Evolutionary conservation across 148 eudicot species (phyloP).

Genomic region (Drosera capensis): DNA sequence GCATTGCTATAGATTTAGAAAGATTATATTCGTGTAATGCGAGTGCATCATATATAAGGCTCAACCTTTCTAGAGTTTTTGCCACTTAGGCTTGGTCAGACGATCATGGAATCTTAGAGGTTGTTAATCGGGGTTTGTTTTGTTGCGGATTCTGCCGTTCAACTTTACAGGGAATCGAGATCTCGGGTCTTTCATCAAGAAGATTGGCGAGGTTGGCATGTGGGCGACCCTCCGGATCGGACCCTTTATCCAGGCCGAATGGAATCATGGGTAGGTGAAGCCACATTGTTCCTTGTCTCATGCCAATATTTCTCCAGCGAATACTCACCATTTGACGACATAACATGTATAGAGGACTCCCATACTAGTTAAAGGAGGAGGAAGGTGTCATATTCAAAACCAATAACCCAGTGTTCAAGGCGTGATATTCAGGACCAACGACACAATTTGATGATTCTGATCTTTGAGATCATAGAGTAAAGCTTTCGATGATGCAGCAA

Average conservation of each 20-base stretch:
- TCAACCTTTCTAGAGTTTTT: too few species aligned
- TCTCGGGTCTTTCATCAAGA: conserved; percentile 47
- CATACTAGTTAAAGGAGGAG: conserved; percentile 39
- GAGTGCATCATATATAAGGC: too few species aligned
- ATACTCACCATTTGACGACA: background rate
- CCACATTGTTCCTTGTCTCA: background rate
- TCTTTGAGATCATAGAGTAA: conserved; percentile 3
- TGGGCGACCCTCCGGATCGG: conserved; percentile 39
- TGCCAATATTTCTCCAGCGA: background rate
- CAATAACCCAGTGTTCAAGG: conserved; percentile 47
- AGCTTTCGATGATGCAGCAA: conserved; percentile 14
- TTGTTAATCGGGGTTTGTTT: background rate
- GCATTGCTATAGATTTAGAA: background rate
- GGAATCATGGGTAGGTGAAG: conserved; percentile 43
- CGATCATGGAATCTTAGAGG: background rate
- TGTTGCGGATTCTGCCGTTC: conserved; percentile 21
- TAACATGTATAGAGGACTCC: conserved; percentile 22
- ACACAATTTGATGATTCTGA: background rate
- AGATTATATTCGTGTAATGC: background rate
- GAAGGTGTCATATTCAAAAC: conserved; percentile 30
- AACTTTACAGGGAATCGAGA: conserved; percentile 48
- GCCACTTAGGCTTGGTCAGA: background rate
- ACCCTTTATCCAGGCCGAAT: conserved; percentile 54
- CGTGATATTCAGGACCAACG: background rate
- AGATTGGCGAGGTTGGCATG: conserved; percentile 28